Conservation (phyloP, 192 early-diverging fungal species). For the Backusella macrospora region DNA sequence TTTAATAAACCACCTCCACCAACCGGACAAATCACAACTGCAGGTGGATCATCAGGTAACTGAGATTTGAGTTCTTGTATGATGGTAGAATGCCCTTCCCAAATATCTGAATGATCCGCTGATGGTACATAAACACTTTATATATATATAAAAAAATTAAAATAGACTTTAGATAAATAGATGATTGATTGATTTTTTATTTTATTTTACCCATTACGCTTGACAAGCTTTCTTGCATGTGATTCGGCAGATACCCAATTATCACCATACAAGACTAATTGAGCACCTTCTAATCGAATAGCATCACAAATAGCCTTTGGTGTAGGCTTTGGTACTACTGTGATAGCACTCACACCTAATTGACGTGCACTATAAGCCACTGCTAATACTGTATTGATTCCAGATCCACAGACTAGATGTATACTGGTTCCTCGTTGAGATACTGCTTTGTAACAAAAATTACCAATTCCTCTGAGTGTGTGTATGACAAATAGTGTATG, state of each 20-base stretch:
- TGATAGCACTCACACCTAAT: constrained; percentile 55
- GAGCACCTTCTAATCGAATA: constrained; percentile 65
- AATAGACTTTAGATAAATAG: neutral
- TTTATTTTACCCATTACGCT: constrained; percentile 48
- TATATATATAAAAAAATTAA: neutral
- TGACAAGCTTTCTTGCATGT: constrained; percentile 47
- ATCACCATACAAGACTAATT: constrained; percentile 49
- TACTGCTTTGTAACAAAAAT: constrained; percentile 57
- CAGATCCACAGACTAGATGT: constrained; percentile 61
- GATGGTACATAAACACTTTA: constrained; percentile 55
- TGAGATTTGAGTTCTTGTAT: constrained; percentile 66
- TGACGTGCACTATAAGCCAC: constrained; percentile 69
- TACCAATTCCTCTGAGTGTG: constrained; percentile 60
- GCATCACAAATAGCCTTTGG: constrained; percentile 53
- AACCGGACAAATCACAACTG: constrained; percentile 65
- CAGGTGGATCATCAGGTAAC: constrained; percentile 56
- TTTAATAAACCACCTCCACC: constrained; percentile 74
- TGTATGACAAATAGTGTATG: neutral
- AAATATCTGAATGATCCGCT: constrained; percentile 58
- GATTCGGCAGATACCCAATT: constrained; percentile 51
- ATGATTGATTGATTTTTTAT: neutral
- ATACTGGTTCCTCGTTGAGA: constrained; percentile 46
- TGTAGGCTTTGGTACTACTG: constrained; percentile 58
- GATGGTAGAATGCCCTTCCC: constrained; percentile 65
- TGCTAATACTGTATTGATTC: constrained; percentile 67